Percentiles rank a stretch among this genome's conserved stretches.
Conservation (phyloP, 306 rosid genomes). For the Nissolia schottii region DNA sequence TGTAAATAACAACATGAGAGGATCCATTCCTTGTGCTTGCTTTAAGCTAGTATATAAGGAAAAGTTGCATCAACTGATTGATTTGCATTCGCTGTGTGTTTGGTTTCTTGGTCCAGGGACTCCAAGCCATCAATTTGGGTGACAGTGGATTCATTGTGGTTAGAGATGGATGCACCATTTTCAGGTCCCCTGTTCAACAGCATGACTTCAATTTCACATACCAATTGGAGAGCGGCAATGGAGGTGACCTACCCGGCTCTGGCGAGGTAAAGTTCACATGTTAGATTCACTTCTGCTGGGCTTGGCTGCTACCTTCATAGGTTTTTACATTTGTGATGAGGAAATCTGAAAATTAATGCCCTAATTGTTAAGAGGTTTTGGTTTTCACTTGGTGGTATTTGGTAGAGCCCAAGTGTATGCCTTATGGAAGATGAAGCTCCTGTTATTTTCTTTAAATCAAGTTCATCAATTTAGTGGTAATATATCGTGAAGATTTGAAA, state of each 20-base stretch:
- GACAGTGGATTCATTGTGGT: slow-evolving; percentile 92
- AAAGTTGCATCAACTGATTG: background rate
- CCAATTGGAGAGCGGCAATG: slow-evolving; percentile 78
- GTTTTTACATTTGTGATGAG: background rate
- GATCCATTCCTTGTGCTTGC: too few species aligned
- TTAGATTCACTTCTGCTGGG: background rate
- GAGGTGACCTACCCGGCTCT: slow-evolving; percentile 84
- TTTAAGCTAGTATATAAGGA: background rate
- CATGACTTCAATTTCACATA: slow-evolving; percentile 84
- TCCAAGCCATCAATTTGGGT: slow-evolving; percentile 84
- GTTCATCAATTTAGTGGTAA: too few species aligned
- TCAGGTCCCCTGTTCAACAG: slow-evolving; percentile 80
- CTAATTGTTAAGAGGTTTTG: background rate
- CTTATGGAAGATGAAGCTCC: background rate
- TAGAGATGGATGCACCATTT: slow-evolving; percentile 76
- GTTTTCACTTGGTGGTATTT: background rate
- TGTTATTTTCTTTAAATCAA: background rate
- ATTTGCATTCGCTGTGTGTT: background rate
- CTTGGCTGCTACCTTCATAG: background rate
- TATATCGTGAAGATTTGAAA: too few species aligned
- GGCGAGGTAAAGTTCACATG: slow-evolving; percentile 61
- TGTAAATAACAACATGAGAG: too few species aligned
- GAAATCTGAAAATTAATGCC: background rate
- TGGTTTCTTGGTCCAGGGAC: slow-evolving; percentile 53
- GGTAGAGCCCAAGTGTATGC: slow-evolving; percentile 1